A percentile compares a stretch with the other conserved stretches of the same genome.
Conservation (phyloP, 352 stramenopile genomes). For the Paralagenidium karlingii region DNA sequence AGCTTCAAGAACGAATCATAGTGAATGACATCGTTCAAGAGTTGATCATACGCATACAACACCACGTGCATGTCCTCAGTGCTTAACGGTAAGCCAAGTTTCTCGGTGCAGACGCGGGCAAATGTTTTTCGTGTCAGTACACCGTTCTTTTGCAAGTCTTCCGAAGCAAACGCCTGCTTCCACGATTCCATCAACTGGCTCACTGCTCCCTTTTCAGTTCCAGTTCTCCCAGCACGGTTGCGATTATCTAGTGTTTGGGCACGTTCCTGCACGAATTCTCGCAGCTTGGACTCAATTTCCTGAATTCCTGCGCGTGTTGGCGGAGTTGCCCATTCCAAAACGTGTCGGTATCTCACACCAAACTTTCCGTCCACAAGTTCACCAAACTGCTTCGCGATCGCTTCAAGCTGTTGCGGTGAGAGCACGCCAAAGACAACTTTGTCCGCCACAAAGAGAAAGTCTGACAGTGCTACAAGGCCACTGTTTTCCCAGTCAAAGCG, state of each 20-base stretch:
- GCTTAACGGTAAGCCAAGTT: slow-evolving; percentile 23
- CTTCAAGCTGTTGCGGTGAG: slow-evolving; percentile 18
- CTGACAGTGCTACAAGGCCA: slow-evolving; percentile 23
- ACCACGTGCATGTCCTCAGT: slow-evolving; percentile 35
- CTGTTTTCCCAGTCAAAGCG: slow-evolving; percentile 49
- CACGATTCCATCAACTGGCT: slow-evolving; percentile 23
- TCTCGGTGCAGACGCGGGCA: slow-evolving; percentile 15
- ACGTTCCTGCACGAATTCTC: slow-evolving; percentile 13
- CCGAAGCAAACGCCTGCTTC: slow-evolving; percentile 19
- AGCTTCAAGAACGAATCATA: slow-evolving; percentile 34
- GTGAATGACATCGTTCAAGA: slow-evolving; percentile 35
- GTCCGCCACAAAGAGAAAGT: slow-evolving; percentile 27
- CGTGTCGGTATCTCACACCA: slow-evolving; percentile 51
- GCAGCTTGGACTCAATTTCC: slow-evolving; percentile 33
- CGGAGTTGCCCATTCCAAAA: slow-evolving; percentile 55
- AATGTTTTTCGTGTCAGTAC: slow-evolving; percentile 24
- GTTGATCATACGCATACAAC: slow-evolving; percentile 38
- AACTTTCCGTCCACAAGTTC: slow-evolving; percentile 25
- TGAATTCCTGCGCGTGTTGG: slow-evolving; percentile 16
- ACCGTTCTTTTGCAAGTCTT: slow-evolving; percentile 9
- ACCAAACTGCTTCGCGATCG: slow-evolving; percentile 39
- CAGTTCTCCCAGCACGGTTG: slow-evolving; percentile 11
- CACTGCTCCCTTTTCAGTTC: slow-evolving; percentile 13
- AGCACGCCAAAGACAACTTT: slow-evolving; percentile 32
- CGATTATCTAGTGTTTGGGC: not conserved